Evolutionary conservation across 495 filamentous ascomycete genomes (phyloP).

Genomic region (Apodospora peruviana): DNA sequence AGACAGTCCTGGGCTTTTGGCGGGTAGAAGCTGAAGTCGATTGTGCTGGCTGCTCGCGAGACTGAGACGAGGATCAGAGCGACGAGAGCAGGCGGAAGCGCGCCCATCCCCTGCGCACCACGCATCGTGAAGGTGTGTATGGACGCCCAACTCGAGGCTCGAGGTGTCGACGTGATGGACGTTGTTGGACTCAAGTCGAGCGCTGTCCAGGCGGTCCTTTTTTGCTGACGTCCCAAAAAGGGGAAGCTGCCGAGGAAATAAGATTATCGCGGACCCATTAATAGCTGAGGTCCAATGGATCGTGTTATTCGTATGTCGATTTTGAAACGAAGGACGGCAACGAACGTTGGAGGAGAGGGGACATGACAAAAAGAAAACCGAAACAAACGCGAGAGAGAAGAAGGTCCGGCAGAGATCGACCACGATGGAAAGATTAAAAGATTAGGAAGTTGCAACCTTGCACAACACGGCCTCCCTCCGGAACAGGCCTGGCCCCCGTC

Average conservation of each 20-base stretch:
- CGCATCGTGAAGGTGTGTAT: constrained; percentile 16
- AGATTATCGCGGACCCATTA: neutral
- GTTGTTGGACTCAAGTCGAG: neutral
- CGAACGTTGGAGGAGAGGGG: neutral
- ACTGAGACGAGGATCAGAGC: constrained; percentile 25
- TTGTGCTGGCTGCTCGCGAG: constrained; percentile 14
- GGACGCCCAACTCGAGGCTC: too few species aligned
- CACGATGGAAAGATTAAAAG: neutral
- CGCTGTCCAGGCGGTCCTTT: neutral
- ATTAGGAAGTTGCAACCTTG: neutral
- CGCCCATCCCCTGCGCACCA: neutral
- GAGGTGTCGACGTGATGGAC: neutral
- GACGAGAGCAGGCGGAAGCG: constrained; percentile 19
- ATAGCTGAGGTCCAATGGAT: neutral
- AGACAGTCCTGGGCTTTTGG: constrained; percentile 32
- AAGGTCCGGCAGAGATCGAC: neutral
- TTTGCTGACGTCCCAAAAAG: neutral
- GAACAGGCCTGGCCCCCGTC: neutral
- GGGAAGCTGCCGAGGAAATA: neutral
- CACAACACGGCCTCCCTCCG: neutral
- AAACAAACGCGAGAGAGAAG: neutral
- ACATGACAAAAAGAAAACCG: neutral
- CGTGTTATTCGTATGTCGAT: neutral
- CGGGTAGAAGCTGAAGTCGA: constrained; percentile 42
- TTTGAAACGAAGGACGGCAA: neutral